These are phyloP conservation scores for Epichloe festucae DNA, from an alignment of 2,329 filamentous ascomycete species.

Conservation along the genomic window DNA sequence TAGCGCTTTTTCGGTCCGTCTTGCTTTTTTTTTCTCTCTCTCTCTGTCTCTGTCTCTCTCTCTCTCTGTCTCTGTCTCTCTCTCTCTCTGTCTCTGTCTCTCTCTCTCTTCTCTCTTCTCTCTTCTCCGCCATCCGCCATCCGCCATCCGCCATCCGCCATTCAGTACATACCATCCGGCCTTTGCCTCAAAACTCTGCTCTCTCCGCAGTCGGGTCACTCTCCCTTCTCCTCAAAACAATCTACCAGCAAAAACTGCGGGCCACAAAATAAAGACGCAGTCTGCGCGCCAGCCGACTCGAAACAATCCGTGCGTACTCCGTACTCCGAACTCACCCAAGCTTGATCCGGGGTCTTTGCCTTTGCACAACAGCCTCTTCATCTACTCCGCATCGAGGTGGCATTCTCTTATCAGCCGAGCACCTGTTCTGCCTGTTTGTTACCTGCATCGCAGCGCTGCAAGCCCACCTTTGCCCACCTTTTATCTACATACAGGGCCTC, in stretches of 20 bases:
- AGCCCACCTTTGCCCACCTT: background rate
- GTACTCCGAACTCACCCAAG: background rate
- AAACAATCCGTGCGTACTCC: background rate
- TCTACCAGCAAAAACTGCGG: background rate
- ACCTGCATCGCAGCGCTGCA: background rate
- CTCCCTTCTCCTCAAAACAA: background rate
- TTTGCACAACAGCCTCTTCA: background rate
- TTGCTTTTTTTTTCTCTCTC: background rate
- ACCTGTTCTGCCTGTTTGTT: background rate
- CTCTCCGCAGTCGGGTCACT: background rate
- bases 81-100: no score
- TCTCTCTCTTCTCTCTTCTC: background rate
- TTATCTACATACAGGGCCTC: background rate
- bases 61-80: background rate
- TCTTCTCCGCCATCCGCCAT: constrained; percentile 1
- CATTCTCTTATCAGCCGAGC: background rate
- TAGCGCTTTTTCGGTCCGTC: background rate
- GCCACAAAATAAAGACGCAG: background rate
- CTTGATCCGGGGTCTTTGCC: background rate
- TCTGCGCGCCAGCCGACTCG: background rate
- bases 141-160: constrained; percentile 1
- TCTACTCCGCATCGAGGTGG: background rate
- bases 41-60: background rate
- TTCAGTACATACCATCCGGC: constrained; percentile 2
- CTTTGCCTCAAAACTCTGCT: constrained; percentile 6